phyloP scores from a whole-genome alignment of 805 yeast genomes.

The Metschnikowia baotianmanensis region DNA sequence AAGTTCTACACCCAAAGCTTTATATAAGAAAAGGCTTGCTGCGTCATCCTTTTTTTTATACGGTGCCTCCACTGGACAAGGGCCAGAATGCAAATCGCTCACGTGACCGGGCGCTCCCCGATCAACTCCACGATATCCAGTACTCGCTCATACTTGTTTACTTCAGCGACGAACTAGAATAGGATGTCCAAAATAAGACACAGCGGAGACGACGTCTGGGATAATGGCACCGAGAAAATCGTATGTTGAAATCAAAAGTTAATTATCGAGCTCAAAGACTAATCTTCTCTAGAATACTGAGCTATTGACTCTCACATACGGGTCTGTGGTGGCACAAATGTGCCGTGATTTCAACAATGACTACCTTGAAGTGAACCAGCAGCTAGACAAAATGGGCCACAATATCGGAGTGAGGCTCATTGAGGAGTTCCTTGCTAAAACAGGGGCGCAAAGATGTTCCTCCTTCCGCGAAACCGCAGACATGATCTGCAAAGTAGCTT shows the following conservation, averaged over 20 bases:
- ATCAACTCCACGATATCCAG: not conserved
- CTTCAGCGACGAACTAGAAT: not conserved
- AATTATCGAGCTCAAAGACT: slow-evolving; percentile 1
- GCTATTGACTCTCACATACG: slow-evolving; percentile 90
- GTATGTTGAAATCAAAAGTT: slow-evolving; percentile 40
- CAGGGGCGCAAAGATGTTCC: slow-evolving; percentile 81
- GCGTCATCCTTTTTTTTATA: not conserved
- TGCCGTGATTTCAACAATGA: slow-evolving; percentile 79
- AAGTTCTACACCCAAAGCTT: not conserved
- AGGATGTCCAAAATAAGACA: slow-evolving; percentile 19
- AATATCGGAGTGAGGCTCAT: slow-evolving; percentile 88
- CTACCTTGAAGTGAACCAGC: slow-evolving; percentile 74
- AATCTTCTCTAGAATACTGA: slow-evolving; percentile 65
- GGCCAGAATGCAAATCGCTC: not conserved
- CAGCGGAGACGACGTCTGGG: slow-evolving; percentile 90
- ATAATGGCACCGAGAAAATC: slow-evolving; percentile 79
- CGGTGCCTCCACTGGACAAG: no score
- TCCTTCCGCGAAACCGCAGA: slow-evolving; percentile 85
- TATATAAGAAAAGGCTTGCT: not conserved
- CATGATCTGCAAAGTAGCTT: slow-evolving; percentile 79
- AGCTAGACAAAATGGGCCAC: slow-evolving; percentile 91
- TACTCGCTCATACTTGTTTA: not conserved
- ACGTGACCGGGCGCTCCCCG: not conserved
- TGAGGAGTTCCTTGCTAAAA: slow-evolving; percentile 88
- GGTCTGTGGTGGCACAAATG: slow-evolving; percentile 87